Percentiles rank a stretch among this genome's conserved stretches.
Conservation (phyloP, 164 flowering plant species). For the Liquidambar formosana region DNA sequence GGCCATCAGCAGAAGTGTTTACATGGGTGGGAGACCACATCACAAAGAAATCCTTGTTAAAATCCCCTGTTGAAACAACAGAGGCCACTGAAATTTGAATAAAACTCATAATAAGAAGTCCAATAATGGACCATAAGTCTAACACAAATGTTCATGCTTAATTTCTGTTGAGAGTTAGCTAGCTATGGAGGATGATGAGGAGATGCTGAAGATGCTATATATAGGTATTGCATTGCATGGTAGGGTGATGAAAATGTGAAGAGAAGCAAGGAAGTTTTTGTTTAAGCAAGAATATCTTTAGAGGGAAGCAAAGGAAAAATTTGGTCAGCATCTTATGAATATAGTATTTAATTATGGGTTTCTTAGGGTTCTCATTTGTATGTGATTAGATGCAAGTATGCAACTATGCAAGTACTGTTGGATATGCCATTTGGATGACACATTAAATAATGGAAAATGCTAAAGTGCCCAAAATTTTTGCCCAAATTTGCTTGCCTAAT, state of each 20-base stretch:
- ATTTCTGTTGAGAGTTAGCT: slow-evolving; percentile 3
- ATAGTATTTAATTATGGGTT: no score
- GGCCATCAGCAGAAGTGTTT: slow-evolving; percentile 79
- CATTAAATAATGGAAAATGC: no score
- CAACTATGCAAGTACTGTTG: no score
- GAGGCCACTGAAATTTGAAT: slow-evolving; percentile 44
- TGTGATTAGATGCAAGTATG: not conserved
- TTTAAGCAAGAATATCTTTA: slow-evolving; percentile 55
- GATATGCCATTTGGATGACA: no score
- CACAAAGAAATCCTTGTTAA: slow-evolving; percentile 75
- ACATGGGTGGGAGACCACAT: slow-evolving; percentile 82
- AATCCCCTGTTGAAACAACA: slow-evolving; percentile 79
- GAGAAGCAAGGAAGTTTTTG: slow-evolving; percentile 30
- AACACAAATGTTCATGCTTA: slow-evolving; percentile 28
- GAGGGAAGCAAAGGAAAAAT: slow-evolving; percentile 46
- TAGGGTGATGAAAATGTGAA: slow-evolving; percentile 14
- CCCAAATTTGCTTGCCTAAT: no score
- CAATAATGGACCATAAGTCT: slow-evolving; percentile 20
- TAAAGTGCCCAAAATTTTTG: no score
- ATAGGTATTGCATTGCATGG: slow-evolving; percentile 36
- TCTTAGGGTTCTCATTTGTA: not conserved
- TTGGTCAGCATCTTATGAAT: slow-evolving; percentile 1
- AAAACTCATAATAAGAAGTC: slow-evolving; percentile 20
- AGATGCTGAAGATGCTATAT: slow-evolving; percentile 17
- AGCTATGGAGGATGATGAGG: not conserved